These are phyloP conservation scores for Saururus chinensis DNA, from an alignment of 164 flowering plant species.

Conservation along the genomic window DNA sequence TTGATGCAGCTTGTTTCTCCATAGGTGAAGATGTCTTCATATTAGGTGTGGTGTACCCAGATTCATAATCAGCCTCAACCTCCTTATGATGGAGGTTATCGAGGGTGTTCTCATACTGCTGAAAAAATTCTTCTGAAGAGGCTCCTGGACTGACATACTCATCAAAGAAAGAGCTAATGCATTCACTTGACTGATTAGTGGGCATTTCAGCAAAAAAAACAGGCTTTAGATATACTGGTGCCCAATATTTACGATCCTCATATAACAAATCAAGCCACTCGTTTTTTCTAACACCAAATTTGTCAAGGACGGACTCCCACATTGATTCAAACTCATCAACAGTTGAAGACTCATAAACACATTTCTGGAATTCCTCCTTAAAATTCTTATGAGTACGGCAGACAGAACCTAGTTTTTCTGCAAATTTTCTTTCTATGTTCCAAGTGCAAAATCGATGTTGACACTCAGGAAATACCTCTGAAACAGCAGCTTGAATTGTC, in stretches of 20 bases:
- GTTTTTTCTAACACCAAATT: slow-evolving; percentile 41
- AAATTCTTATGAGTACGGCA: slow-evolving; percentile 38
- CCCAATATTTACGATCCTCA: slow-evolving; percentile 46
- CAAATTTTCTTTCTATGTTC: slow-evolving; percentile 54
- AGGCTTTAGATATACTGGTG: slow-evolving; percentile 45
- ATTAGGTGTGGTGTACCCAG: slow-evolving; percentile 29
- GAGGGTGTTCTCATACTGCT: slow-evolving; percentile 1
- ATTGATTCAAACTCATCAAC: slow-evolving; percentile 1
- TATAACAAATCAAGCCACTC: slow-evolving; percentile 53
- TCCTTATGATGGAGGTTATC: slow-evolving; percentile 2
- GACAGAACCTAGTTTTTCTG: slow-evolving; percentile 43
- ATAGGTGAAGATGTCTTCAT: slow-evolving; percentile 78
- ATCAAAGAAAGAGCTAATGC: slow-evolving; percentile 47
- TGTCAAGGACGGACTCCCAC: slow-evolving; percentile 21
- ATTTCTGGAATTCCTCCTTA: slow-evolving; percentile 4
- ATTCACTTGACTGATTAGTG: slow-evolving; percentile 26
- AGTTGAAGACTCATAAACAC: not conserved
- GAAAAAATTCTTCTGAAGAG: slow-evolving; percentile 25
- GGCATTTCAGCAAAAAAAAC: slow-evolving; percentile 49
- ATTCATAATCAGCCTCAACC: slow-evolving; percentile 4
- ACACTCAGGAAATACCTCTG: slow-evolving; percentile 40
- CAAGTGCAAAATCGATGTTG: slow-evolving; percentile 55
- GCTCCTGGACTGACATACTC: slow-evolving; percentile 66
- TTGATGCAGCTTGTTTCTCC: slow-evolving; percentile 80
- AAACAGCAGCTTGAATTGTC: slow-evolving; percentile 37